These are phyloP conservation scores for Radiomyces spectabilis DNA, from an alignment of 192 early-diverging fungal species.

Conservation along the genomic window DNA sequence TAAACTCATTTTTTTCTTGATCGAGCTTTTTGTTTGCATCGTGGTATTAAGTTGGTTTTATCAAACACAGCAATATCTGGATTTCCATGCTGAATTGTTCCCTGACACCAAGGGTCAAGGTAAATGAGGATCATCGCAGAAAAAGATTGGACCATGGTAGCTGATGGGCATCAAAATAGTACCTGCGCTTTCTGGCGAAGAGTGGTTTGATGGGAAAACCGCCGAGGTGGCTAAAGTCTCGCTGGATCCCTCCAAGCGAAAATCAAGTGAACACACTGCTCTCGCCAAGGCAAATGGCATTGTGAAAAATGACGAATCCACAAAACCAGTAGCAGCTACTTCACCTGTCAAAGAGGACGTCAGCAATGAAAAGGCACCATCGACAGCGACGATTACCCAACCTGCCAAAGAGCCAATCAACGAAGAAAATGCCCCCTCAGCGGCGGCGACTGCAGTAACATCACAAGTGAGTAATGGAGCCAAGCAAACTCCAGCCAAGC, in stretches of 20 bases:
- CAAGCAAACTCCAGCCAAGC: neutral
- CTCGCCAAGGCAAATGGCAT: too few relatives aligned
- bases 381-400: neutral
- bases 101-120: slow-evolving; percentile 66
- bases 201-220: slow-evolving; percentile 55
- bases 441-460: neutral
- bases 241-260: slow-evolving; percentile 43
- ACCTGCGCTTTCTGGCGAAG: slow-evolving; percentile 43
- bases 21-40: too few relatives aligned
- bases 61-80: slow-evolving; percentile 59
- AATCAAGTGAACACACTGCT: too few relatives aligned
- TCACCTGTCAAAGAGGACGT: neutral
- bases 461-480: too few relatives aligned
- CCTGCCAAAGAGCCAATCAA: neutral
- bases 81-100: slow-evolving; percentile 81
- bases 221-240: slow-evolving; percentile 29
- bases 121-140: too few relatives aligned
- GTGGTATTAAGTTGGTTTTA: too few relatives aligned
- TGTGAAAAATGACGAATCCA: too few relatives aligned
- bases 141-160: too few relatives aligned
- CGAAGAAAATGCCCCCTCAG: neutral
- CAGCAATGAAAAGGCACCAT: neutral
- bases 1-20: neutral
- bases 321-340: slow-evolving; percentile 5
- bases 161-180: too few relatives aligned